Evolutionary conservation across 1,284 basidiomycete species (phyloP).

Genomic region (Tetrapyrgos nigripes): DNA sequence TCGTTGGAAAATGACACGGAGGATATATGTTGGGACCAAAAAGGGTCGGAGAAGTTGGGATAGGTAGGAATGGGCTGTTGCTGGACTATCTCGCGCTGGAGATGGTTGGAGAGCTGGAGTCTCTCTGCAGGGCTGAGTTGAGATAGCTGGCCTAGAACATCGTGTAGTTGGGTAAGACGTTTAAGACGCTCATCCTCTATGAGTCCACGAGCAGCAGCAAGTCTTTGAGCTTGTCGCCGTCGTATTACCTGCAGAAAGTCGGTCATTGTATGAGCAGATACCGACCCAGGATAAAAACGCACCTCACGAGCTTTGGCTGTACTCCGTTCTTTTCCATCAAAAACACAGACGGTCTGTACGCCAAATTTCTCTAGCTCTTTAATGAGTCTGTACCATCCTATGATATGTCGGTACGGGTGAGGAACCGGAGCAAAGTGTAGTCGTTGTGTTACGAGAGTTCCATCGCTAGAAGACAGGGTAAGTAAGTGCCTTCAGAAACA

Average conservation of each 20-base stretch:
- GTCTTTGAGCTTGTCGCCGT: constrained; percentile 52
- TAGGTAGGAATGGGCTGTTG: not conserved
- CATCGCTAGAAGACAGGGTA: constrained; percentile 61
- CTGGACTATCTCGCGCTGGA: constrained; percentile 10
- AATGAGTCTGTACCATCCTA: constrained; percentile 78
- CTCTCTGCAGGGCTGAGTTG: constrained; percentile 40
- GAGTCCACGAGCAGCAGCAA: constrained; percentile 52
- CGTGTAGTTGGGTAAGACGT: constrained; percentile 53
- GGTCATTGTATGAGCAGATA: constrained; percentile 14
- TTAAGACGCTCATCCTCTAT: constrained; percentile 60
- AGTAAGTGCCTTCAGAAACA: not conserved
- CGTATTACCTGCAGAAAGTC: constrained; percentile 49
- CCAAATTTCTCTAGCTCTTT: constrained; percentile 61
- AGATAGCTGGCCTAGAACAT: constrained; percentile 43
- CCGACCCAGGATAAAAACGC: constrained; percentile 12
- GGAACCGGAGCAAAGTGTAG: constrained; percentile 72
- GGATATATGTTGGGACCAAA: not conserved
- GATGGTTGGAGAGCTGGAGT: constrained; percentile 32
- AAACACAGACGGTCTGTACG: constrained; percentile 74
- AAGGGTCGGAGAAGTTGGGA: not conserved
- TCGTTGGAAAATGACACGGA: not conserved
- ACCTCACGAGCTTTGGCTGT: constrained; percentile 78
- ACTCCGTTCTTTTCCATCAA: constrained; percentile 73
- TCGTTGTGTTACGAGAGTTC: constrained; percentile 81
- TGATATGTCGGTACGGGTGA: constrained; percentile 68